phyloP scores from a whole-genome alignment of 1,139 yeast species.

The Taphrina wiesneri region DNA sequence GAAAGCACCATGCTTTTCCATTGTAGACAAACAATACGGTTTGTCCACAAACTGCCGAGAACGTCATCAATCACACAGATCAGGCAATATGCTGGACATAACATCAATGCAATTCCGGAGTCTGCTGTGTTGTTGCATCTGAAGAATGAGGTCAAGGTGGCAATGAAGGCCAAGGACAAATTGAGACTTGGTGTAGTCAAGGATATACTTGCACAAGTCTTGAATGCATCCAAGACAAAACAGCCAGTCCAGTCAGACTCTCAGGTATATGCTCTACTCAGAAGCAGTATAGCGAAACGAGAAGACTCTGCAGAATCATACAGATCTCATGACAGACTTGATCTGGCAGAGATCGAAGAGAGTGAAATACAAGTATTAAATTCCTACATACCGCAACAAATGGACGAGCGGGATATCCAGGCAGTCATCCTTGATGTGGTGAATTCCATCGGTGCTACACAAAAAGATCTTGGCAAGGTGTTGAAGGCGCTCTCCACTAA shows the following conservation, averaged over 20 bases:
- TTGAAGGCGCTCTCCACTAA: conserved; percentile 20
- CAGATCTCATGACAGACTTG: conserved; percentile 28
- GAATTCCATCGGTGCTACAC: conserved; percentile 20
- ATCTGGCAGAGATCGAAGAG: conserved; percentile 34
- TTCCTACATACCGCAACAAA: conserved; percentile 24
- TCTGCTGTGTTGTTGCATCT: conserved; percentile 20
- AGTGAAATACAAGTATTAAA: conserved; percentile 14
- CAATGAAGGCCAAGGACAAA: conserved; percentile 31
- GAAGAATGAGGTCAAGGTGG: conserved; percentile 27
- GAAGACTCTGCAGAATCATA: conserved; percentile 29
- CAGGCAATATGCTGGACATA: conserved; percentile 2
- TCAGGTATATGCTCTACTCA: conserved; percentile 19
- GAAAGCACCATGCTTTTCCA: not conserved
- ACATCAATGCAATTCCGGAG: conserved; percentile 15
- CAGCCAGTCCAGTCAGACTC: conserved; percentile 24
- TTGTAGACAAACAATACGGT: not conserved
- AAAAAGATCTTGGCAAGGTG: conserved; percentile 30
- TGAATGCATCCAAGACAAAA: conserved; percentile 31
- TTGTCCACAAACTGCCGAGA: not conserved
- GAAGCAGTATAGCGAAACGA: conserved; percentile 29
- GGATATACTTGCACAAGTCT: conserved; percentile 31
- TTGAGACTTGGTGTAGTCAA: conserved; percentile 20
- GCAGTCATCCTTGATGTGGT: conserved; percentile 21
- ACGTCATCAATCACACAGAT: not conserved
- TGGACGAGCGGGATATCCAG: conserved; percentile 24